These are phyloP conservation scores for Magnusiomyces suaveolens DNA, from an alignment of 1,139 yeast genomes.

Conservation along the genomic window DNA sequence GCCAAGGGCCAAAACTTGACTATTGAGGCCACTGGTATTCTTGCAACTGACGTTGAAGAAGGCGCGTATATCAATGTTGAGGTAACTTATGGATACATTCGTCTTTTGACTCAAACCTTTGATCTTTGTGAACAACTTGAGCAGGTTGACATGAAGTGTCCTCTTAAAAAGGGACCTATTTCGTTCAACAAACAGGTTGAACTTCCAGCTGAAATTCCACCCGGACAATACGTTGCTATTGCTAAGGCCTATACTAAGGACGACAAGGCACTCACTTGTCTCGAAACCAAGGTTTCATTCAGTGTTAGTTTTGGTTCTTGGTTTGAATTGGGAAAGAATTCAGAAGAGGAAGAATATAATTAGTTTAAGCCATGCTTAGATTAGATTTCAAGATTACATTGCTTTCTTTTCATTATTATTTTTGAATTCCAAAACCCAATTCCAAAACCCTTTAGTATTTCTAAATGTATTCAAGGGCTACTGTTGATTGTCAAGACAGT, in stretches of 20 bases:
- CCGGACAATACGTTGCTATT: constrained; percentile 75
- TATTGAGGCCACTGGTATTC: constrained; percentile 59
- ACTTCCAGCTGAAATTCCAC: constrained; percentile 90
- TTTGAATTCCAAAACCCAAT: too few relatives aligned
- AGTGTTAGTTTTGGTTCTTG: background rate
- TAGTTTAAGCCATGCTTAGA: background rate
- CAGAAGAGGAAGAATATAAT: background rate
- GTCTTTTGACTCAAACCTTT: constrained; percentile 71
- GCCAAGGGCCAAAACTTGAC: constrained; percentile 69
- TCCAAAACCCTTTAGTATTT: too few relatives aligned
- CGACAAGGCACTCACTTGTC: constrained; percentile 73
- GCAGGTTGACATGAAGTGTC: constrained; percentile 62
- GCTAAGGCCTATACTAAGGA: constrained; percentile 86
- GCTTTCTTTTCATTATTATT: background rate
- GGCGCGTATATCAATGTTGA: constrained; percentile 94
- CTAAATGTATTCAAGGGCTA: too few relatives aligned
- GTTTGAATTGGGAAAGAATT: background rate
- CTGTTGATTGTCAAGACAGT: too few relatives aligned
- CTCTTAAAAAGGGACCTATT: constrained; percentile 61
- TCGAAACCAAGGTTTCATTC: constrained; percentile 59
- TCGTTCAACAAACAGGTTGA: constrained; percentile 60
- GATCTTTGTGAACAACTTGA: constrained; percentile 83
- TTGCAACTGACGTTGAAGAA: constrained; percentile 48
- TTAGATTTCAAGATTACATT: background rate
- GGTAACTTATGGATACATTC: constrained; percentile 85